Evolutionary conservation across 2,329 filamentous ascomycete species (phyloP).

Genomic region (Cladosporium sp.): DNA sequence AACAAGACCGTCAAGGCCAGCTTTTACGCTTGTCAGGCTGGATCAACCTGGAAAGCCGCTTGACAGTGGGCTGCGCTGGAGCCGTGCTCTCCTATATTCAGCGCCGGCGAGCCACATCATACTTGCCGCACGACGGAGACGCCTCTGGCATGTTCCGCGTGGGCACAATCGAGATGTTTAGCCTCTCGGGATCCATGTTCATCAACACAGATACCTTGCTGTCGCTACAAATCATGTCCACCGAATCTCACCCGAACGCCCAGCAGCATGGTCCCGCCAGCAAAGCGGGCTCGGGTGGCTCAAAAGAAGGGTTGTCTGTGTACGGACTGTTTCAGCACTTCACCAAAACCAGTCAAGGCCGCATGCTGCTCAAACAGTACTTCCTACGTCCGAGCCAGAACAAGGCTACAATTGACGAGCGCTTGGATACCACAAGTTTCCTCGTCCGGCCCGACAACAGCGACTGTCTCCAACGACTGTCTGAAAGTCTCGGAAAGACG

Average conservation of each 20-base stretch:
- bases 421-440: slow-evolving; percentile 68
- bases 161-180: slow-evolving; percentile 71
- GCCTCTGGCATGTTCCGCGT: slow-evolving; percentile 61
- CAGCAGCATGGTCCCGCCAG: slow-evolving; percentile 71
- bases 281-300: slow-evolving; percentile 54
- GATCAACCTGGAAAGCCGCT: slow-evolving; percentile 71
- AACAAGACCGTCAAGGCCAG: slow-evolving; percentile 57
- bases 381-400: slow-evolving; percentile 79
- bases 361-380: slow-evolving; percentile 68
- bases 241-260: slow-evolving; percentile 78
- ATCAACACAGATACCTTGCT: slow-evolving; percentile 77
- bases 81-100: slow-evolving; percentile 79
- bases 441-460: slow-evolving; percentile 70
- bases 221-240: slow-evolving; percentile 81
- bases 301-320: slow-evolving; percentile 79
- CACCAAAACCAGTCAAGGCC: slow-evolving; percentile 78
- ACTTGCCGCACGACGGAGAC: slow-evolving; percentile 60
- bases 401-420: slow-evolving; percentile 65
- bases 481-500: slow-evolving; percentile 65
- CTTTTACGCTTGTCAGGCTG: slow-evolving; percentile 68
- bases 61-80: slow-evolving; percentile 83
- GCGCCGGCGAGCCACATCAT: slow-evolving; percentile 63
- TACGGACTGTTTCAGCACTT: slow-evolving; percentile 79
- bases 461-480: slow-evolving; percentile 55
- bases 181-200: slow-evolving; percentile 67